Evolutionary conservation across 2,329 filamentous ascomycete genomes (phyloP).

Genomic region (Microascus cirrosus): DNA sequence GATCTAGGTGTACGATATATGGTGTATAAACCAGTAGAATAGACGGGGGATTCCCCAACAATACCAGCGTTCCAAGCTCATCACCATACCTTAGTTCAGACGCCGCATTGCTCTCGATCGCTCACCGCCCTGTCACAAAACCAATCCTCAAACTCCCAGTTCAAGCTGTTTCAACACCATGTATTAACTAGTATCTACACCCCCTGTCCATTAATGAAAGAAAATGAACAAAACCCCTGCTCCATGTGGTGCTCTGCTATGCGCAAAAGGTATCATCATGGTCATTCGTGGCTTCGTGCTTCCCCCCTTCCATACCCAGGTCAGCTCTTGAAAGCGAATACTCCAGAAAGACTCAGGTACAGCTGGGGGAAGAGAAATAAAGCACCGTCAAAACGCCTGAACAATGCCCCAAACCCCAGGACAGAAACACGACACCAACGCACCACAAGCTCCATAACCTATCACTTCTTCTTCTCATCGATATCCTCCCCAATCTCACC

Average conservation of each 20-base stretch:
- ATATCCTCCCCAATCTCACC: constrained; percentile 43
- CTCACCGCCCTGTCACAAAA: neutral
- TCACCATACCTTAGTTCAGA: neutral
- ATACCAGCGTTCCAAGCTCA: neutral
- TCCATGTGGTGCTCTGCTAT: neutral
- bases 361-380: neutral
- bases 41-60: neutral
- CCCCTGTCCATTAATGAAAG: neutral
- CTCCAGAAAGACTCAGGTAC: neutral
- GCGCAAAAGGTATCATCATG: neutral
- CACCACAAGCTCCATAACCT: neutral
- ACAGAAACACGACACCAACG: neutral
- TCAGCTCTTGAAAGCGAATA: neutral
- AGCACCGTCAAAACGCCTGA: neutral
- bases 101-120: too few relatives aligned
- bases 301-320: neutral
- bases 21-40: constrained; percentile 2
- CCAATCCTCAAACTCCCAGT: neutral
- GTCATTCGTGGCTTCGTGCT: neutral
- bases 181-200: neutral
- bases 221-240: neutral
- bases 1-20: neutral
- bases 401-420: neutral
- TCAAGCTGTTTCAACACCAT: neutral
- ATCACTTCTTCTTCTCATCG: constrained; percentile 21